Evolutionary conservation across 306 rosid genomes (phyloP).

Genomic region (Cicer chorassanicum): DNA sequence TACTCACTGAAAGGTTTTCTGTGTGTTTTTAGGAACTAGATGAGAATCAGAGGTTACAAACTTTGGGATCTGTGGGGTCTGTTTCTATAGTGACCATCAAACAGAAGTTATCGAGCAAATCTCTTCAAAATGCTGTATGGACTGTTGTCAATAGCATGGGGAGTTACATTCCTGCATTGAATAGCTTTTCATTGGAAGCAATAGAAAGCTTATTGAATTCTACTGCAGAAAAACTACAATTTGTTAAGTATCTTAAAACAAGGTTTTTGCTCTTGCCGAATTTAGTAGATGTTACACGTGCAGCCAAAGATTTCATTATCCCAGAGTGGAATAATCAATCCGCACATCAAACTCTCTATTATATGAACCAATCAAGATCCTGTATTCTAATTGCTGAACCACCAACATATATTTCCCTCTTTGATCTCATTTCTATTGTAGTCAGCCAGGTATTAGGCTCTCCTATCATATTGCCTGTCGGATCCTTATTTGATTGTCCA

Average conservation of each 20-base stretch:
- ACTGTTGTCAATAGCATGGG: conserved; percentile 76
- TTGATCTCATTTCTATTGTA: conserved; percentile 80
- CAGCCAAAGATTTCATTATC: conserved; percentile 62
- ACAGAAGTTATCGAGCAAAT: conserved; percentile 73
- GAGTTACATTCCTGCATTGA: conserved; percentile 64
- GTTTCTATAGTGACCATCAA: conserved; percentile 64
- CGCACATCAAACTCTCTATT: conserved; percentile 72
- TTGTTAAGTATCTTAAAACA: conserved; percentile 78
- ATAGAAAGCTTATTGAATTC: conserved; percentile 59
- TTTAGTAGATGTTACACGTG: conserved; percentile 71
- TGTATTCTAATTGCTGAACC: conserved; percentile 86
- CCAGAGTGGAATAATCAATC: conserved; percentile 77
- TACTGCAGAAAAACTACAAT: conserved; percentile 79
- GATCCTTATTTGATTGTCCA: conserved; percentile 82
- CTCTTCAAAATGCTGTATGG: conserved; percentile 86
- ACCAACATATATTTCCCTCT: conserved; percentile 70
- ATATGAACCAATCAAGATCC: conserved; percentile 67
- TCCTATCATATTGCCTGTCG: conserved; percentile 82
- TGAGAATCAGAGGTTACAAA: conserved; percentile 61
- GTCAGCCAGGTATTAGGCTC: conserved; percentile 90
- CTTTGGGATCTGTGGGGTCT: conserved; percentile 63
- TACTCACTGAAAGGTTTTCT: conserved; percentile 49
- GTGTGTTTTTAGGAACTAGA: conserved; percentile 74
- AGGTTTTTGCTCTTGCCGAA: conserved; percentile 83
- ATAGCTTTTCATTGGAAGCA: conserved; percentile 54